Percentiles rank a stretch among this genome's conserved stretches.
These are phyloP conservation scores for Syncephalastrum contaminatum DNA, from an alignment of 371 early-diverging fungal genomes.

Conservation along the genomic window DNA sequence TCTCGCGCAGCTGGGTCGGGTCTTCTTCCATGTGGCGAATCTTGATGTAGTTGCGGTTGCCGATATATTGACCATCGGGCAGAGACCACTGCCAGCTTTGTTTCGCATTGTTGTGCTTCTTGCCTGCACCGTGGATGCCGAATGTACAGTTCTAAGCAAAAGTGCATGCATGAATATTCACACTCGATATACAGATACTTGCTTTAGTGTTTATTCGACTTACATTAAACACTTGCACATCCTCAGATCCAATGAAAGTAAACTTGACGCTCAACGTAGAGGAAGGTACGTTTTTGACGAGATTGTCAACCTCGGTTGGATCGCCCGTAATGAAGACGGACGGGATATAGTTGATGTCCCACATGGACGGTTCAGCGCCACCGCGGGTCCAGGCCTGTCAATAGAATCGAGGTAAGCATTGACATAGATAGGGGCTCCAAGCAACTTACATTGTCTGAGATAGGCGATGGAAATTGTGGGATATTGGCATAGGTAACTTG, in stretches of 20 bases:
- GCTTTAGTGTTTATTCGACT: not conserved
- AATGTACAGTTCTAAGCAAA: slow-evolving; percentile 30
- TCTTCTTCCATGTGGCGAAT: slow-evolving; percentile 59
- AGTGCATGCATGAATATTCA: too few relatives aligned
- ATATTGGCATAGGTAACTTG: slow-evolving; percentile 54
- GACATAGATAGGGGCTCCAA: not conserved
- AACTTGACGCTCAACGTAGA: slow-evolving; percentile 27
- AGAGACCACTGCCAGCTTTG: slow-evolving; percentile 54
- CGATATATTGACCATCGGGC: slow-evolving; percentile 26
- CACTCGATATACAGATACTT: too few relatives aligned
- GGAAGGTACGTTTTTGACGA: slow-evolving; percentile 36
- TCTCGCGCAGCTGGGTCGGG: slow-evolving; percentile 63
- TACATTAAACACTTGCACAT: slow-evolving; percentile 39
- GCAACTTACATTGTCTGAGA: slow-evolving; percentile 31
- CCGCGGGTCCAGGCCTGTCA: slow-evolving; percentile 43
- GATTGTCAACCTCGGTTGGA: slow-evolving; percentile 21
- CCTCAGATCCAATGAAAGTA: slow-evolving; percentile 48
- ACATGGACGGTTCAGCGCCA: slow-evolving; percentile 35
- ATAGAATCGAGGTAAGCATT: slow-evolving; percentile 17
- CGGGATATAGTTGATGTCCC: slow-evolving; percentile 58
- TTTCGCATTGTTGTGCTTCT: slow-evolving; percentile 54
- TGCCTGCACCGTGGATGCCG: slow-evolving; percentile 56
- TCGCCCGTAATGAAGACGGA: slow-evolving; percentile 45
- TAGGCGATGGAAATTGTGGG: slow-evolving; percentile 53
- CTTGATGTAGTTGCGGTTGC: slow-evolving; percentile 53